Percentiles rank a stretch among this genome's conserved stretches.
Evolutionary conservation across 805 yeast species (phyloP).

Genomic region (Pichia thaimueangensis): DNA sequence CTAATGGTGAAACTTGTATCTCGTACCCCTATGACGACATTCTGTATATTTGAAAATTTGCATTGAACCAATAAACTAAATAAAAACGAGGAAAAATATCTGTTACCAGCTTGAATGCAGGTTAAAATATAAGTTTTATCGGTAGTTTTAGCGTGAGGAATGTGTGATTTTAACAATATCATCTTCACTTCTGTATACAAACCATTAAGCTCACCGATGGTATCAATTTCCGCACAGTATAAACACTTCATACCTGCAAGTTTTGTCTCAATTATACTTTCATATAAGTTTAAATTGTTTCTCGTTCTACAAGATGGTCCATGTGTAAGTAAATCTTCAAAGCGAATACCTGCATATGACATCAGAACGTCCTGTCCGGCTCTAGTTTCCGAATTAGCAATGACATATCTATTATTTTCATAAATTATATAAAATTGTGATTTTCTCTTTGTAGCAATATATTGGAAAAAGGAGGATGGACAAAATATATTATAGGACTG

Average conservation of each 20-base stretch:
- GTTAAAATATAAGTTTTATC: conserved; percentile 6
- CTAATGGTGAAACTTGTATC: conserved; percentile 14
- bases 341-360: conserved; percentile 17
- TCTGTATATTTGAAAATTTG: conserved; percentile 10
- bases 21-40: conserved; percentile 14
- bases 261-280: conserved; percentile 7
- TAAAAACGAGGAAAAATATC: conserved; percentile 8
- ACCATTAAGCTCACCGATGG: not conserved
- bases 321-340: conserved; percentile 15
- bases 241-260: conserved; percentile 9
- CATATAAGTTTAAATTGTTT: conserved; percentile 9
- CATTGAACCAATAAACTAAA: conserved; percentile 12
- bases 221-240: conserved; percentile 15
- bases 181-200: conserved; percentile 16
- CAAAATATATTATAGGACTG: conserved; percentile 5
- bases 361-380: conserved; percentile 9
- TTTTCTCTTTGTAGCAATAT: conserved; percentile 2
- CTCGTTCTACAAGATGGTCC: conserved; percentile 13
- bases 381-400: conserved; percentile 13
- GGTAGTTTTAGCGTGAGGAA: conserved; percentile 5
- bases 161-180: conserved; percentile 9
- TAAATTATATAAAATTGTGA: conserved; percentile 10
- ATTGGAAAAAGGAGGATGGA: conserved; percentile 15
- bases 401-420: conserved; percentile 4
- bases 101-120: conserved; percentile 9